Evolutionary conservation across 495 filamentous ascomycete genomes (phyloP).

Genomic region (Pyrenopolyporus hunteri): DNA sequence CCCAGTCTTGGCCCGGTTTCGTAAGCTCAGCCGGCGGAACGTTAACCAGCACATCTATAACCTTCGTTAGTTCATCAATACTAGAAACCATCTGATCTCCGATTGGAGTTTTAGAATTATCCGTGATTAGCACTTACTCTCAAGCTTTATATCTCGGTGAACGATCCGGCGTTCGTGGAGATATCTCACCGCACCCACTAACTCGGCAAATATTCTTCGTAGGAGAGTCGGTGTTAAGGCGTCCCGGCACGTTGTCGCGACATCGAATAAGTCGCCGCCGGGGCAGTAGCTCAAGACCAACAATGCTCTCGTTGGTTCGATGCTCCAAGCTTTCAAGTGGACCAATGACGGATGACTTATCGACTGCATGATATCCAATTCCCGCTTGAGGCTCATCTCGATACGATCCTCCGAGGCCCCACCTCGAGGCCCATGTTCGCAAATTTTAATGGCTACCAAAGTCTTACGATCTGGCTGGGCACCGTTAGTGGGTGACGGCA

Average conservation of each 20-base stretch:
- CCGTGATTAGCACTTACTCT: constrained; percentile 70
- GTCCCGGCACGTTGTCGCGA: constrained; percentile 72
- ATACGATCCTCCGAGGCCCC: constrained; percentile 87
- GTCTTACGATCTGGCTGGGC: constrained; percentile 61
- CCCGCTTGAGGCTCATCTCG: constrained; percentile 89
- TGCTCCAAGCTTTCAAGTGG: constrained; percentile 84
- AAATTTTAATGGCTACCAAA: constrained; percentile 92
- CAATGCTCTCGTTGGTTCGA: constrained; percentile 78
- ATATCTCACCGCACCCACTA: constrained; percentile 84
- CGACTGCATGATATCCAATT: constrained; percentile 88
- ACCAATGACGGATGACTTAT: constrained; percentile 89
- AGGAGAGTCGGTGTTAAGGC: constrained; percentile 71
- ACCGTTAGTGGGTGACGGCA: constrained; percentile 39
- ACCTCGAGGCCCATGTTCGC: constrained; percentile 90
- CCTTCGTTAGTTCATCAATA: constrained; percentile 24
- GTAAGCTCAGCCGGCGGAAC: constrained; percentile 62
- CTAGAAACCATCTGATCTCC: not conserved
- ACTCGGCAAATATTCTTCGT: constrained; percentile 85
- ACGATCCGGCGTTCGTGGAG: constrained; percentile 86
- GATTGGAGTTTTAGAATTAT: too few relatives aligned
- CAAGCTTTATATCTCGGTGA: constrained; percentile 96
- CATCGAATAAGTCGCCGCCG: constrained; percentile 93
- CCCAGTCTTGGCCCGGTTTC: constrained; percentile 61
- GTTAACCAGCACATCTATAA: constrained; percentile 87
- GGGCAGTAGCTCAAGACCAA: constrained; percentile 90